A percentile compares a stretch with the other conserved stretches of the same genome.
These are phyloP conservation scores for Lagenidium sp. DNA, from an alignment of 352 stramenopile species.

Conservation along the genomic window DNA sequence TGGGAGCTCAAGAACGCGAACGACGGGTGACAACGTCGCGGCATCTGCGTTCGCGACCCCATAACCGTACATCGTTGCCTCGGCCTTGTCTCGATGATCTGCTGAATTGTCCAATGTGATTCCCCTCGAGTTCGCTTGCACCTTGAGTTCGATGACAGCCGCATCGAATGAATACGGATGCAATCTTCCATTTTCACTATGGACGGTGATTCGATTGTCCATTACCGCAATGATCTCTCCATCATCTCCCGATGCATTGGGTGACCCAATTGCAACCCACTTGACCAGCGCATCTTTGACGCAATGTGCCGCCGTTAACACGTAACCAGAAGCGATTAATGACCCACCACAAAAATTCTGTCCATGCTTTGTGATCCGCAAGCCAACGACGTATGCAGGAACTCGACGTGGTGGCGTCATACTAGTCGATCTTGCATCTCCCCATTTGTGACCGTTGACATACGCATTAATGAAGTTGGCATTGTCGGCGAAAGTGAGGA, in stretches of 20 bases:
- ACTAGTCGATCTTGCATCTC: no score
- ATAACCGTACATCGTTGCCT: constrained; percentile 23
- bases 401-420: no score
- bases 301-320: constrained; percentile 35
- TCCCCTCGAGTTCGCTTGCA: constrained; percentile 16
- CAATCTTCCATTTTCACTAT: constrained; percentile 18
- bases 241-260: constrained; percentile 15
- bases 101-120: constrained; percentile 20
- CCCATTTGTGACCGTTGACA: no score
- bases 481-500: no score
- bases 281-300: constrained; percentile 15
- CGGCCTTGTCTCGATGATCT: constrained; percentile 9
- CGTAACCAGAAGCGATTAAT: constrained; percentile 30
- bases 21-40: constrained; percentile 11
- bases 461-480: no score
- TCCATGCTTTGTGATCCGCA: constrained; percentile 15
- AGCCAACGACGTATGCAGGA: no score
- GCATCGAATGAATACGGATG: constrained; percentile 27
- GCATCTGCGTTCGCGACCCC: constrained; percentile 16
- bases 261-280: constrained; percentile 22
- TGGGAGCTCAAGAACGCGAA: constrained; percentile 20
- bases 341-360: constrained; percentile 36
- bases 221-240: constrained; percentile 23
- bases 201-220: constrained; percentile 14
- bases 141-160: constrained; percentile 24